phyloP scores from a whole-genome alignment of 192 early-diverging fungal genomes.

The Coemansia interrupta region DNA sequence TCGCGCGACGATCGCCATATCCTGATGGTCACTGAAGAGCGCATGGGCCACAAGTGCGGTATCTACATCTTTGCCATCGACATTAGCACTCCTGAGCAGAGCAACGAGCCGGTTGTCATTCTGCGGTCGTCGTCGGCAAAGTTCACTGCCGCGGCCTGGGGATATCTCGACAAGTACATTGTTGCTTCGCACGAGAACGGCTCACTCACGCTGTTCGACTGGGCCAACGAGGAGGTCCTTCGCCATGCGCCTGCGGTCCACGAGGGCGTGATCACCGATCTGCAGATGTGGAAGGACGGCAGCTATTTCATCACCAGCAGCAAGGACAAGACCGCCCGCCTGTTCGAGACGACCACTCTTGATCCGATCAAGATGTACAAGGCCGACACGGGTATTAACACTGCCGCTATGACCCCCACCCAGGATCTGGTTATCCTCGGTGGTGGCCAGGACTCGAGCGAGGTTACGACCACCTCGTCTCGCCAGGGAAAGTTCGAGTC shows the following conservation, averaged over 20 bases:
- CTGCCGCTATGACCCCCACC: conserved; percentile 85
- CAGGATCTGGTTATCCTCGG: conserved; percentile 85
- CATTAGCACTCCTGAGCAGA: conserved; percentile 59
- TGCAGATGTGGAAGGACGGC: conserved; percentile 87
- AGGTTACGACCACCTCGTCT: conserved; percentile 86
- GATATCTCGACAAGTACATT: conserved; percentile 87
- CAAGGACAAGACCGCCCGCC: conserved; percentile 88
- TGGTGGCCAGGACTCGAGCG: conserved; percentile 98
- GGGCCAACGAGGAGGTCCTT: conserved; percentile 69
- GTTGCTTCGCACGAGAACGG: conserved; percentile 94
- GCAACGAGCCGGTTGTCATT: conserved; percentile 69
- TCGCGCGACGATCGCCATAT: conserved; percentile 84
- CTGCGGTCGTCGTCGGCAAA: conserved; percentile 76
- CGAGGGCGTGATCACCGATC: conserved; percentile 72
- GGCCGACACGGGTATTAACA: conserved; percentile 88
- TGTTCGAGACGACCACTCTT: conserved; percentile 84
- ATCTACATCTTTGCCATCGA: conserved; percentile 81
- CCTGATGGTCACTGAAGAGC: conserved; percentile 91
- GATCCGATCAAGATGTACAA: conserved; percentile 78
- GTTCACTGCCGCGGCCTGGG: conserved; percentile 90
- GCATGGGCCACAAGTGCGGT: conserved; percentile 87
- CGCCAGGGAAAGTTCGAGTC: conserved; percentile 96
- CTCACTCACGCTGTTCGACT: conserved; percentile 81
- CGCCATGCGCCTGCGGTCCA: conserved; percentile 60
- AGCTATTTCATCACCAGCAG: conserved; percentile 94